A percentile compares a stretch with the other conserved stretches of the same genome.
phyloP scores from a whole-genome alignment of 441 rosid species.

The Macaranga tanarius region DNA sequence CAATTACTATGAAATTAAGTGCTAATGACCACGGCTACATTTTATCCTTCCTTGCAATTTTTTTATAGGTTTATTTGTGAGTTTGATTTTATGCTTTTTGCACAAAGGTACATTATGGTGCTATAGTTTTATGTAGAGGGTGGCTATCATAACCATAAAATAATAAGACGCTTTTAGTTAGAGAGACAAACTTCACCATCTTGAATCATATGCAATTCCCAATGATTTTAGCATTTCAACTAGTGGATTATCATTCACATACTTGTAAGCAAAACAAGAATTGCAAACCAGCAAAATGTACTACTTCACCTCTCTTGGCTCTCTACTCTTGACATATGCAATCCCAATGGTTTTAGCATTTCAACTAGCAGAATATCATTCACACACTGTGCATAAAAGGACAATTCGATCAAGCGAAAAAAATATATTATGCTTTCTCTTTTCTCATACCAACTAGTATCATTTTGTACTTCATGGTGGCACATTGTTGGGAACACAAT shows the following conservation, averaged over 20 bases:
- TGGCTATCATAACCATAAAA: neutral
- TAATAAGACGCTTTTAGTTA: neutral
- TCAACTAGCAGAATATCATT: neutral
- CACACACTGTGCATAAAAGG: neutral
- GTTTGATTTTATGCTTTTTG: neutral
- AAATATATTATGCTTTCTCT: neutral
- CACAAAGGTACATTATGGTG: neutral
- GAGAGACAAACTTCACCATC: neutral
- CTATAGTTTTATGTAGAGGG: neutral
- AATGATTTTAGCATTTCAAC: too few species aligned
- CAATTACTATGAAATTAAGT: neutral
- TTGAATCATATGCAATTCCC: neutral
- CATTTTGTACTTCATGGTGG: neutral
- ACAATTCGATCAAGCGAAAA: neutral
- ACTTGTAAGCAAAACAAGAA: too few species aligned
- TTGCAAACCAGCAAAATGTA: too few species aligned
- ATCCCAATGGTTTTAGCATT: slow-evolving; percentile 4
- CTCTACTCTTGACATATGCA: too few species aligned
- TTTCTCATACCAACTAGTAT: neutral
- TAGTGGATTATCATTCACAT: too few species aligned
- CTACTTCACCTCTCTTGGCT: too few species aligned
- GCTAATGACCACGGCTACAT: neutral
- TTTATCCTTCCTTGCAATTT: neutral
- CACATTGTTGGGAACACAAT: too few species aligned
- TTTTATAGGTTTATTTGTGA: neutral